Conservation (phyloP, 2,329 filamentous ascomycete genomes). For the Triangularia verruculosa region DNA sequence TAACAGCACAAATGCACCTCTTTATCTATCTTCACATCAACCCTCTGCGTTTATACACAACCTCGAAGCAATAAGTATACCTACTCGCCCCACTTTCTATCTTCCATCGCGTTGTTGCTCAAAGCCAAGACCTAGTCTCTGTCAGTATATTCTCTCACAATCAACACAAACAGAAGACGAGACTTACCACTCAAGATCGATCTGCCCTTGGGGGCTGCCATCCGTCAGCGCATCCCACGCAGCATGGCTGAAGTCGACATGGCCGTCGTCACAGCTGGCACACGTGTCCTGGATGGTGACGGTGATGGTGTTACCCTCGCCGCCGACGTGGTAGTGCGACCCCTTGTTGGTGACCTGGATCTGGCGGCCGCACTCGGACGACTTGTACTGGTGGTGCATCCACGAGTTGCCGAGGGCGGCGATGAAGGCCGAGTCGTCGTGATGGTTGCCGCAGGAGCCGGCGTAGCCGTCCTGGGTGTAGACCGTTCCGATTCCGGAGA, state of each 20-base stretch:
- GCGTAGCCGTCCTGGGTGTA: slow-evolving; percentile 8
- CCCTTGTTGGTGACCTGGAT: slow-evolving; percentile 14
- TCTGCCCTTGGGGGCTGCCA: not conserved
- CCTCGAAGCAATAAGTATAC: not conserved
- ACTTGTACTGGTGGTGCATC: slow-evolving; percentile 13
- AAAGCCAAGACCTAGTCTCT: not conserved
- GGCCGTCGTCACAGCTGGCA: slow-evolving; percentile 5
- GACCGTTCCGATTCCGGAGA: slow-evolving; percentile 10
- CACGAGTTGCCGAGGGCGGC: slow-evolving; percentile 13
- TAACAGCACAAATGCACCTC: not conserved
- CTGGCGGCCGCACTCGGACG: slow-evolving; percentile 11
- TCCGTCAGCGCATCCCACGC: slow-evolving; percentile 19
- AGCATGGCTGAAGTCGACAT: slow-evolving; percentile 16
- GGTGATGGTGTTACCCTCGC: slow-evolving; percentile 14
- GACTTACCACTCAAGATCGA: slow-evolving; percentile 16
- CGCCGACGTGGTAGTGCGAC: slow-evolving; percentile 9
- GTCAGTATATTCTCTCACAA: not conserved
- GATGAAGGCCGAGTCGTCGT: slow-evolving; percentile 10
- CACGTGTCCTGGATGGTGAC: slow-evolving; percentile 16
- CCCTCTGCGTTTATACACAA: not conserved
- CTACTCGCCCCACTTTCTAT: not conserved
- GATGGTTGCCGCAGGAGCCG: slow-evolving; percentile 16
- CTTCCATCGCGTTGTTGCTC: not conserved
- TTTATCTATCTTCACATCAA: not conserved
- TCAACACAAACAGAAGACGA: not conserved